A percentile compares a stretch with the other conserved stretches of the same genome.
Evolutionary conservation across 2,329 filamentous ascomycete species (phyloP).

Genomic region (Alternaria hordeiaustralica): DNA sequence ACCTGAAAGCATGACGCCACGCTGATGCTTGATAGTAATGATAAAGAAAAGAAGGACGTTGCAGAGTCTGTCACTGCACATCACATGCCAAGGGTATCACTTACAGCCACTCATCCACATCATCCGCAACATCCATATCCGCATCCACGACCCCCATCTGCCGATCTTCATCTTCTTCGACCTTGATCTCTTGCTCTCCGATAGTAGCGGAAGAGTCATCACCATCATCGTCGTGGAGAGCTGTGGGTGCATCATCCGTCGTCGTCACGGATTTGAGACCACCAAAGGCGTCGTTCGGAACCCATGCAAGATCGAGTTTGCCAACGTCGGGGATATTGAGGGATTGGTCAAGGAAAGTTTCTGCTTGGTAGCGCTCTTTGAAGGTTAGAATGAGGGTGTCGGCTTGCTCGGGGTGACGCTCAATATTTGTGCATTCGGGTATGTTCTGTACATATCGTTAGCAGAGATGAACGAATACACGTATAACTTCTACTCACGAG

Average conservation of each 20-base stretch:
- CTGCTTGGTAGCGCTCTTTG: conserved; percentile 65
- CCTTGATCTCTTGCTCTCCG: conserved; percentile 12
- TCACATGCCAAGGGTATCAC: not conserved
- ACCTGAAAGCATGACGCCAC: not conserved
- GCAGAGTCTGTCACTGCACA: not conserved
- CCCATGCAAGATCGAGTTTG: conserved; percentile 71
- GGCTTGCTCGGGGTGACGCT: conserved; percentile 46
- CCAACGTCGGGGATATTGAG: conserved; percentile 68
- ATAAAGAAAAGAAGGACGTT: not conserved
- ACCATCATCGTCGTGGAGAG: conserved; percentile 9
- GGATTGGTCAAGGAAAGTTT: conserved; percentile 66
- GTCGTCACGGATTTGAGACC: conserved; percentile 13
- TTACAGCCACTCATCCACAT: conserved; percentile 41
- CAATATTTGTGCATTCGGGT: conserved; percentile 49
- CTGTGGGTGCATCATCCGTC: not conserved
- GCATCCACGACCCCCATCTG: conserved; percentile 18
- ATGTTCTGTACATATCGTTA: conserved; percentile 30
- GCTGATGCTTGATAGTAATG: not conserved
- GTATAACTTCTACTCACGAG: conserved; percentile 49
- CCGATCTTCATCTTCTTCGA: conserved; percentile 10
- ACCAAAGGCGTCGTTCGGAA: conserved; percentile 42
- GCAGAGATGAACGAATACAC: not conserved
- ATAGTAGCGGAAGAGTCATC: conserved; percentile 22
- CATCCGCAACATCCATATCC: conserved; percentile 45
- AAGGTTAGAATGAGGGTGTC: conserved; percentile 52